These are phyloP conservation scores for Kodamaea sp. DNA, from an alignment of 1,139 yeast species.

Conservation along the genomic window DNA sequence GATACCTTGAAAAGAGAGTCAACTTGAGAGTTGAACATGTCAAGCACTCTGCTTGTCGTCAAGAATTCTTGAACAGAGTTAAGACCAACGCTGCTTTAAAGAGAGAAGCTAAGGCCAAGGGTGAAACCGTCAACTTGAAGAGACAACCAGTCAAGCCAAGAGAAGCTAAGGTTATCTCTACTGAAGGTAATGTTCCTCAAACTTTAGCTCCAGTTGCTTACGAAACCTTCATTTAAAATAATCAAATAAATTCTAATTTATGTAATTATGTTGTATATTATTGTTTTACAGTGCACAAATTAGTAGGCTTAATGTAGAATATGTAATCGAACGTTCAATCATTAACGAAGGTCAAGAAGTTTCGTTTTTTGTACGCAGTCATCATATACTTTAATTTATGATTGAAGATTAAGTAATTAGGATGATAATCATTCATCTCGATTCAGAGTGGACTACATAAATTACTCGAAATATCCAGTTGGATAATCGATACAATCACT, in stretches of 20 bases:
- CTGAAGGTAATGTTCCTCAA: slow-evolving; percentile 82
- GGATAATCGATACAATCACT: no score
- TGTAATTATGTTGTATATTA: slow-evolving; percentile 16
- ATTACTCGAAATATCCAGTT: no score
- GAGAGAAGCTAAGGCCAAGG: slow-evolving; percentile 92
- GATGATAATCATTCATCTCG: neutral
- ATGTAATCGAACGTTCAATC: slow-evolving; percentile 13
- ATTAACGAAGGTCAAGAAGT: slow-evolving; percentile 10
- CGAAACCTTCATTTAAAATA: slow-evolving; percentile 91
- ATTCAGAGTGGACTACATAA: no score
- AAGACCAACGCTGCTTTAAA: slow-evolving; percentile 92
- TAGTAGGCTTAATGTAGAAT: slow-evolving; percentile 6
- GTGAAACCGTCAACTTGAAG: slow-evolving; percentile 88
- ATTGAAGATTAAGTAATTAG: neutral
- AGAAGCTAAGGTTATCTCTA: slow-evolving; percentile 77
- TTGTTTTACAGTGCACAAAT: slow-evolving; percentile 2
- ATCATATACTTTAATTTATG: slow-evolving; percentile 6
- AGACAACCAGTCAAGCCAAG: slow-evolving; percentile 99
- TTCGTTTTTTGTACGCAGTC: slow-evolving; percentile 10
- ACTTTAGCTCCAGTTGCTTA: slow-evolving; percentile 98
- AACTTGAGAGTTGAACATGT: slow-evolving; percentile 98
- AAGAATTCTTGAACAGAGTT: slow-evolving; percentile 97
- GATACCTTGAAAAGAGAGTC: slow-evolving; percentile 98
- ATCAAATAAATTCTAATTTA: slow-evolving; percentile 9
- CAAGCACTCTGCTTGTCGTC: slow-evolving; percentile 99